A percentile compares a stretch with the other conserved stretches of the same genome.
phyloP scores from a whole-genome alignment of 805 yeast genomes.

The Limtongozyma cylindracea region DNA sequence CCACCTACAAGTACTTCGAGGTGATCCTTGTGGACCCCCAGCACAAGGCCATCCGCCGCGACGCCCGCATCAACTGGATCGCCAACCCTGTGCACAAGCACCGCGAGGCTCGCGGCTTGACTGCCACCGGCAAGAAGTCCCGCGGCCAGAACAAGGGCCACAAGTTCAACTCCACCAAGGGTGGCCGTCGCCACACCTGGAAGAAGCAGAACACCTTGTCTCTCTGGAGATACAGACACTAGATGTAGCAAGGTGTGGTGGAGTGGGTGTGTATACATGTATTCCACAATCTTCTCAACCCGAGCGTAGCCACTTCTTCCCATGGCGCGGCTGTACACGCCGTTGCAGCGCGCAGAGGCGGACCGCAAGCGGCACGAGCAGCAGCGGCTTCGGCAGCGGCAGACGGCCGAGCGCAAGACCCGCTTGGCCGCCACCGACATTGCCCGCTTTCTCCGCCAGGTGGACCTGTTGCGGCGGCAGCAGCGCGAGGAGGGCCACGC shows the following conservation, averaged over 20 bases:
- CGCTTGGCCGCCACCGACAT: slow-evolving; percentile 5
- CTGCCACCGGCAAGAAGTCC: slow-evolving; percentile 94
- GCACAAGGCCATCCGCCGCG: slow-evolving; percentile 98
- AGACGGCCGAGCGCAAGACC: slow-evolving; percentile 9
- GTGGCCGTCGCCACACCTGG: slow-evolving; percentile 99
- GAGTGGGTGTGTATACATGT: no score
- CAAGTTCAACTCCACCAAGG: slow-evolving; percentile 91
- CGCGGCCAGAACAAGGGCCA: slow-evolving; percentile 99
- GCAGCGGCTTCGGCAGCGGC: slow-evolving; percentile 10
- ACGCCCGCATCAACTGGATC: slow-evolving; percentile 98
- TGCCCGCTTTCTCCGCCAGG: slow-evolving; percentile 5
- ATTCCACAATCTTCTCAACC: no score
- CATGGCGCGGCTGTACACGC: neutral
- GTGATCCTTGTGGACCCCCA: slow-evolving; percentile 93
- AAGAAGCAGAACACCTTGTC: slow-evolving; percentile 96
- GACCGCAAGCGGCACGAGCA: slow-evolving; percentile 10
- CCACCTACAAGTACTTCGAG: slow-evolving; percentile 98
- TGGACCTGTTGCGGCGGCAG: slow-evolving; percentile 11
- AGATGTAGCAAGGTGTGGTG: no score
- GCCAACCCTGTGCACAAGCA: slow-evolving; percentile 99
- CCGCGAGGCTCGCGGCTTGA: slow-evolving; percentile 98
- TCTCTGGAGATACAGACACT: slow-evolving; percentile 98
- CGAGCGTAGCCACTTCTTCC: neutral
- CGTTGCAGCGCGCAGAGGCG: slow-evolving; percentile 12
- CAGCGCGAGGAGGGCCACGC: slow-evolving; percentile 9